Percentiles rank a stretch among this genome's conserved stretches.
Conservation (phyloP, 2,329 filamentous ascomycete species). For the Ophiobolus disseminans region DNA sequence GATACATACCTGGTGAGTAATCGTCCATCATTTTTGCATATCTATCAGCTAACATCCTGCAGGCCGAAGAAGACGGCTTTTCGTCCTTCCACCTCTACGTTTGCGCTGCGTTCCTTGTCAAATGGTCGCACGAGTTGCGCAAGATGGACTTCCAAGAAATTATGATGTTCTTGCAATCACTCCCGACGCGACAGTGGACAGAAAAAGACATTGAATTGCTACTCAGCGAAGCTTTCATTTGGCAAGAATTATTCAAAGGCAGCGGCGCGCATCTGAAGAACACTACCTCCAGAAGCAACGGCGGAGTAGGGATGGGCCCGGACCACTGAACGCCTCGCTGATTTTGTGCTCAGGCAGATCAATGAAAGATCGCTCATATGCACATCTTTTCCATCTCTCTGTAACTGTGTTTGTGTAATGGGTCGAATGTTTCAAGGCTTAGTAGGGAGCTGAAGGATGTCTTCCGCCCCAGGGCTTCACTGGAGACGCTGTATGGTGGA, state of each 20-base stretch:
- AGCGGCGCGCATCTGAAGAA: constrained; percentile 81
- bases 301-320: constrained; percentile 49
- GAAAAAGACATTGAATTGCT: constrained; percentile 98
- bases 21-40: neutral
- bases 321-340: constrained; percentile 31
- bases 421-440: neutral
- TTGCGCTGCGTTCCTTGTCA: constrained; percentile 95
- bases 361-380: constrained; percentile 7
- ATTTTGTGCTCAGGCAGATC: constrained; percentile 14
- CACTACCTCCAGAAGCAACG: constrained; percentile 40
- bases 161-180: constrained; percentile 98
- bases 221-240: constrained; percentile 96
- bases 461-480: too few relatives aligned
- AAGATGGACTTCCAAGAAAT: constrained; percentile 99
- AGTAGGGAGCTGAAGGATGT: too few relatives aligned
- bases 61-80: constrained; percentile 99
- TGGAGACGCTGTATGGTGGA: too few relatives aligned
- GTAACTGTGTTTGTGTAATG: neutral
- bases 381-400: neutral
- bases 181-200: constrained; percentile 93
- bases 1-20: constrained; percentile 87
- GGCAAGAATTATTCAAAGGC: constrained; percentile 96
- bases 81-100: constrained; percentile 98
- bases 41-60: constrained; percentile 18
- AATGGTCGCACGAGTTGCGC: constrained; percentile 93